Conservation (phyloP, 169 alveolate genomes). For the Amoebophrya sp. region DNA sequence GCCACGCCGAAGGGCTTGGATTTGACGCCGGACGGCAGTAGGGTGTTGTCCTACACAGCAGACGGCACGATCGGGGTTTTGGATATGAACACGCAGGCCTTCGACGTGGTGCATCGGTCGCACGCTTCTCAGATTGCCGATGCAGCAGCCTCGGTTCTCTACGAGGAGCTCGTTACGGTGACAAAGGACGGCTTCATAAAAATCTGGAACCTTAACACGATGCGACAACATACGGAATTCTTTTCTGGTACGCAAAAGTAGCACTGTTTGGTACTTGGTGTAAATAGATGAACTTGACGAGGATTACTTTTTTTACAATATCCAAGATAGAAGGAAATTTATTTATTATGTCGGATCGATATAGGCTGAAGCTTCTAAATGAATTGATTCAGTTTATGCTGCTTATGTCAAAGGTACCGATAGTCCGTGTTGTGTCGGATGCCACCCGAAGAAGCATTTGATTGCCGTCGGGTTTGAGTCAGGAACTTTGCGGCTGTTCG, state of each 20-base stretch:
- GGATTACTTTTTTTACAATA: neutral
- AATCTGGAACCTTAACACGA: neutral
- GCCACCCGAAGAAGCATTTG: neutral
- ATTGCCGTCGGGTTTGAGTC: neutral
- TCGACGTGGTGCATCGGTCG: slow-evolving; percentile 58
- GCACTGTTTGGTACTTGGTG: neutral
- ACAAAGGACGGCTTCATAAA: slow-evolving; percentile 19
- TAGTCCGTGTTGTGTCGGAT: neutral
- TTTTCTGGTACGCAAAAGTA: neutral
- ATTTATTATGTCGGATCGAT: no score
- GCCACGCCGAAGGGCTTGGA: slow-evolving; percentile 75
- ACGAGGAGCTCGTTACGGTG: neutral
- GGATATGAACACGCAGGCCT: slow-evolving; percentile 65
- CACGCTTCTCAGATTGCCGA: neutral
- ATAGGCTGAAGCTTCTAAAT: neutral
- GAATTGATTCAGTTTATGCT: neutral
- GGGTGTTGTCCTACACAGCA: slow-evolving; percentile 73
- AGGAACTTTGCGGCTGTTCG: neutral
- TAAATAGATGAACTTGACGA: neutral
- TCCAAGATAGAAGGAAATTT: no score
- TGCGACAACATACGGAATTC: neutral
- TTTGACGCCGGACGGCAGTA: slow-evolving; percentile 67
- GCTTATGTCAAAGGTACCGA: neutral
- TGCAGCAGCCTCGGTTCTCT: neutral
- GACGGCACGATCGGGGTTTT: slow-evolving; percentile 73